Base-by-base conservation (phyloP, 2,329 filamentous ascomycete genomes). In the Cladophialophora exuberans region DNA sequence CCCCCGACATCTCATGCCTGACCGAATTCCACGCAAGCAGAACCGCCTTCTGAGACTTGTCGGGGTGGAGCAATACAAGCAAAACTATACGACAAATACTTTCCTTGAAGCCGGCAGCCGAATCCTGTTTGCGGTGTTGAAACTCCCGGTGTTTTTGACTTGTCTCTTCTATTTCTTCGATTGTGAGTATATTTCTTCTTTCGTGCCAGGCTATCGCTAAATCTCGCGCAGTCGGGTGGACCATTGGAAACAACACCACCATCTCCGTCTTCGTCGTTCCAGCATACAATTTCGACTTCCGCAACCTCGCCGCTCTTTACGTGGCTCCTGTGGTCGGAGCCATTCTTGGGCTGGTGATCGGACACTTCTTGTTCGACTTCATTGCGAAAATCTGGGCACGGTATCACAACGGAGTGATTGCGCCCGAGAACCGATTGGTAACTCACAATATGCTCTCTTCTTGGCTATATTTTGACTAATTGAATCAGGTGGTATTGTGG, bases 191-290 rank as follows among this genome's bases (percentile, higher is more conserved):
- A 26, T 18, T 18, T 31, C 35, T 17, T 67, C 77, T 4, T 61
- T 73, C 3, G 57, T 77, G 4, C 64, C 67, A 0, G 70, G 64
- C 5, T 70, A 13, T 76, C n/a, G 73, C 60, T 75, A 72, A 54
- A 6, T 56, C 69, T 15, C 61, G 71, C 64, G 75, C 72, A 30
- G 79, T 80, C 52, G 75, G 76, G 0, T 69, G 67, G 67, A 76
- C 75, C 1, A 76, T 82, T 18, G 79, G 77, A 23, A 79, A 81
- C 65, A 82, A 82, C 63, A 81, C 79, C 2, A 81, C 79, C 0
- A 72, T 81, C 4, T 72, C 75, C 20, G 76, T 81, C 6, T 76
- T 81, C 48, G 68, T 82, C 4, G 69, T 71, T 4, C 74, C 74
- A 1, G 70, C 77, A 3, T 81, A 82, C 62, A 68, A 72, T 17